Evolutionary conservation across 352 stramenopile species (phyloP), one percentile per base, ranked within the genome.

Genomic region (Phytophthora lateralis): DNA sequence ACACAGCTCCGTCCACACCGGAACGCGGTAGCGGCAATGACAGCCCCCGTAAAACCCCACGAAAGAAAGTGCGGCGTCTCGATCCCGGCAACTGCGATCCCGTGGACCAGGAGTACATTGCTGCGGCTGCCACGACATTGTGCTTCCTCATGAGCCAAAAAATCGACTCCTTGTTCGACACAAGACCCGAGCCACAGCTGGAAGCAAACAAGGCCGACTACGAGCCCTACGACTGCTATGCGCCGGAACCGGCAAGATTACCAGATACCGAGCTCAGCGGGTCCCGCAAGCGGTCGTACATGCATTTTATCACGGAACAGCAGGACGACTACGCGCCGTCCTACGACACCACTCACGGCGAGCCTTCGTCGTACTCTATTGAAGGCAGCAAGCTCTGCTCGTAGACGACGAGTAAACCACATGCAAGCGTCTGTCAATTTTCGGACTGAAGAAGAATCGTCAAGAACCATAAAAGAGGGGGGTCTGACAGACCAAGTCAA

Each of bases 141-240:
- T 91, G 81, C 64, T 91, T 91, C 43, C 72, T 94, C 43, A 94
- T 94, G 85, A 85, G 71, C 15, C 85, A 94, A 46, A 92, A 91
- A 62, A 93, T 92, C 50, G 85, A 91, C 69, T 86, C 81, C 12
- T 54, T 93, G 4, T 87, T 93, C 37, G 84, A 93, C 63, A 77
- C 55, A 9, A 73, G 77, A 41, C 68, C 76, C 29, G 68, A 76
- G 15, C 32, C 50, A 3, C 55, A 65, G 10, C 14, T 49, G 35
- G 78, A 88, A 27, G 20, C 46, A 24, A 75, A 81, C 42, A 80
- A 78, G 26, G 73, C 76, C 45, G 71, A 88, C 50, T 54, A 80
- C 8, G 84, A 93, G 62, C 84, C 84, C 26, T 91, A 90, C 51
- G 84, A 93, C 60, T 93, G 82, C 65, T 93, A 93, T 56, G 71